Evolutionary conservation across 148 eudicot genomes (phyloP), one percentile per base, ranked within the genome.

Genomic region (Tetragonia tetragonoides): DNA sequence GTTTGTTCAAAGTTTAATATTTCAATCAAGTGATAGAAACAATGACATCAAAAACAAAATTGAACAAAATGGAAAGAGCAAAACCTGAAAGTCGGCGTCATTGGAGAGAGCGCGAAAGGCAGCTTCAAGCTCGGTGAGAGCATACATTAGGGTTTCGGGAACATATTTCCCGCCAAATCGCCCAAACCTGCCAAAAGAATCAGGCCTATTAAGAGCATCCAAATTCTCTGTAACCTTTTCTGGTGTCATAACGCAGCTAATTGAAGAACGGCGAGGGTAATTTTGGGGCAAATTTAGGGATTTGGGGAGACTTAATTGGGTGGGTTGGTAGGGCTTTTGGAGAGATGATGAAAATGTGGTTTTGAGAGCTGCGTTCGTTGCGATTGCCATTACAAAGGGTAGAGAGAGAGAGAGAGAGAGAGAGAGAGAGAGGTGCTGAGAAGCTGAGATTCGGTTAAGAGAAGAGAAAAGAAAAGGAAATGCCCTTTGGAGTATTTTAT

Each of bases 141-240:
- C 99, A 56, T 83, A 79, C 99, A 95, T 95, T 0, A 95, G 91
- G 24, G 99, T 95, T 72, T 93, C 99, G 10, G 99, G 99, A 0
- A 95, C 99, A 77, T 89, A 95, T 70, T 93, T 93, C 8, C 99
- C 99, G 17, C 99, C 99, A 80, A 82, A 95, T 75, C 86, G 89
- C 0, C 99, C 99, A 57, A 93, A 95, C 46, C 99, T 84, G 38
- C 99, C 99, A 66, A 95, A 91, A 3, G 90, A 86, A 72, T 95
- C 99, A 2, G 99, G 99, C 2, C 97, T 79, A 40, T 46, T 83
- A 37, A 70, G 83, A 59, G 77, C 51, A 38, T 53, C 80, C 84
- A 77, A 78, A 16, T 77, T 70, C 6, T 57, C 42, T 3, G 66
- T 42, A 7, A 62, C 47, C 11, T 77, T n/a, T 38, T 86, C 80